Percentiles rank a stretch among this genome's conserved stretches.
These are phyloP conservation scores for Sporobolomyces roseus DNA, from an alignment of 768 basidiomycete genomes.

Conservation along the genomic window DNA sequence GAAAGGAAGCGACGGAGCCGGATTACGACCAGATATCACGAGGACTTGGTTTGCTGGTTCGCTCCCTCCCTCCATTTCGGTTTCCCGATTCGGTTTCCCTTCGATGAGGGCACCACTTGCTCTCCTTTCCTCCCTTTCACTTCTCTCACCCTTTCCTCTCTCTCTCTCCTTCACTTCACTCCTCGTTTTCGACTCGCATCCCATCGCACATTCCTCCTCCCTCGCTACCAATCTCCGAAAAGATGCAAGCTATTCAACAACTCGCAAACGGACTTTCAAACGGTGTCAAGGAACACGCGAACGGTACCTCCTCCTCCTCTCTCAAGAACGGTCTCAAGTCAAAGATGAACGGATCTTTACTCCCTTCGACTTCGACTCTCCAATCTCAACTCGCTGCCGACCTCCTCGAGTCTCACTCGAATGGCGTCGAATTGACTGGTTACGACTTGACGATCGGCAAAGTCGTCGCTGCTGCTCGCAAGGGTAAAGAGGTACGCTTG, in stretches of 20 bases:
- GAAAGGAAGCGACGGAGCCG: too few species aligned
- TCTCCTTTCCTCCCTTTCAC: not conserved
- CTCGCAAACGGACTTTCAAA: conserved; percentile 4
- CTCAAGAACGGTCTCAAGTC: not conserved
- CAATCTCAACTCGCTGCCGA: conserved; percentile 12
- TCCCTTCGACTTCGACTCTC: not conserved
- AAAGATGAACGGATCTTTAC: not conserved
- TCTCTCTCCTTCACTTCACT: not conserved
- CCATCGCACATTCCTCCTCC: not conserved
- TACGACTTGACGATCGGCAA: conserved; percentile 69
- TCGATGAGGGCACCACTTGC: too few species aligned
- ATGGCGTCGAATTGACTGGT: conserved; percentile 64
- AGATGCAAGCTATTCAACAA: conserved; percentile 17
- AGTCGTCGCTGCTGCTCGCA: conserved; percentile 70
- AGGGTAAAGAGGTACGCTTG: conserved; percentile 53
- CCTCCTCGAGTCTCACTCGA: conserved; percentile 31
- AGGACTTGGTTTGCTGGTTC: not conserved
- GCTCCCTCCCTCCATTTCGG: not conserved
- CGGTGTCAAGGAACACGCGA: too few species aligned
- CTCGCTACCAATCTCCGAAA: too few species aligned
- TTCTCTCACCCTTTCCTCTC: not conserved
- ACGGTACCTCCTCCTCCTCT: too few species aligned
- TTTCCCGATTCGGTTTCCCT: not conserved
- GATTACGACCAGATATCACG: too few species aligned
- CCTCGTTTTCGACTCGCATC: not conserved